These are phyloP conservation scores for Cercospora sp. DNA, from an alignment of 2,329 filamentous ascomycete genomes.

Conservation along the genomic window DNA sequence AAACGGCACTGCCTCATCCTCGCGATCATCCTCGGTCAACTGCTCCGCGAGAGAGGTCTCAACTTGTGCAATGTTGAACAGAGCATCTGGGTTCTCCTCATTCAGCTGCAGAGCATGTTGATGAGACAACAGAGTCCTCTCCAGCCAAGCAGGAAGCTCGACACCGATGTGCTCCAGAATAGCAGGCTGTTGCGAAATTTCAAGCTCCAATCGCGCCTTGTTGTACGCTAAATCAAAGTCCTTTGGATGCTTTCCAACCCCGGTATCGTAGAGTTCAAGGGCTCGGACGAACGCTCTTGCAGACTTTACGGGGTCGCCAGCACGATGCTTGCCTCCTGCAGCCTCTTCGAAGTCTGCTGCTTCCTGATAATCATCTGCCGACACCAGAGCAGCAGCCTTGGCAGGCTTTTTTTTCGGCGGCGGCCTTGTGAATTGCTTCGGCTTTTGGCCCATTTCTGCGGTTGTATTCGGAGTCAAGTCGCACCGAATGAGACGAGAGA, in stretches of 20 bases:
- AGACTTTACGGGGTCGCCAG: slow-evolving; percentile 67
- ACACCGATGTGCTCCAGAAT: slow-evolving; percentile 60
- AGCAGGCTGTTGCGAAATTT: slow-evolving; percentile 66
- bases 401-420: slow-evolving; percentile 44
- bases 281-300: slow-evolving; percentile 63
- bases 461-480: background rate
- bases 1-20: slow-evolving; percentile 52
- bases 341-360: slow-evolving; percentile 69
- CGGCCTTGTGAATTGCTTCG: slow-evolving; percentile 35
- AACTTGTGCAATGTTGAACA: slow-evolving; percentile 73
- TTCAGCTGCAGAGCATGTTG: slow-evolving; percentile 60
- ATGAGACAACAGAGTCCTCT: slow-evolving; percentile 64
- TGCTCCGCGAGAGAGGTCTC: slow-evolving; percentile 66
- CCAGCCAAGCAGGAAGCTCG: slow-evolving; percentile 56
- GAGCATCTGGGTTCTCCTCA: slow-evolving; percentile 63
- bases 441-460: slow-evolving; percentile 32
- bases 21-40: slow-evolving; percentile 52
- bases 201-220: slow-evolving; percentile 70
- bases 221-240: slow-evolving; percentile 75
- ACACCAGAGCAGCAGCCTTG: slow-evolving; percentile 47
- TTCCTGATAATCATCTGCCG: slow-evolving; percentile 67
- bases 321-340: slow-evolving; percentile 72
- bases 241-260: slow-evolving; percentile 58
- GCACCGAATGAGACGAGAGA: background rate
- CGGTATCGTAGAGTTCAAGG: slow-evolving; percentile 65